Conservation (phyloP, 345 rosid species). For the Brassica rapa region DNA sequence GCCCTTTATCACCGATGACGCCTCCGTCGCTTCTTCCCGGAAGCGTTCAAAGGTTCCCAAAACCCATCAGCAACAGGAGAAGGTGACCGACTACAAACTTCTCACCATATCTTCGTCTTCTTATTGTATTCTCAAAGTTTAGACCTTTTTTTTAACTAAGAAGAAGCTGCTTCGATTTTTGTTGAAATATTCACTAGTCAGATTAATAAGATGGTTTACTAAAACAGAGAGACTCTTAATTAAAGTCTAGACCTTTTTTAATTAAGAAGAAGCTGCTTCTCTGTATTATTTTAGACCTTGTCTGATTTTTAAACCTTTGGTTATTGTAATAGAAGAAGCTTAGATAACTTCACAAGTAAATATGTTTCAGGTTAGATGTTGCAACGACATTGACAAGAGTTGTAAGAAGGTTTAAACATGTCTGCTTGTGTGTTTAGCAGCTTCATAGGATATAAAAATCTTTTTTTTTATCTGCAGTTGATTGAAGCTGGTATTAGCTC, state of each 20-base stretch:
- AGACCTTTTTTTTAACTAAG: background rate
- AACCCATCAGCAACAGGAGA: slow-evolving; percentile 61
- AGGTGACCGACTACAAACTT: slow-evolving; percentile 35
- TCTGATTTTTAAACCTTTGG: background rate
- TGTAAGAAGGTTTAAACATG: background rate
- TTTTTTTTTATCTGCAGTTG: slow-evolving; percentile 41
- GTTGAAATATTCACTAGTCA: too few species aligned
- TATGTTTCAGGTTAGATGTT: background rate
- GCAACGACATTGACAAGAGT: background rate
- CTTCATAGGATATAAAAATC: background rate
- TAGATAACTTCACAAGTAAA: too few species aligned
- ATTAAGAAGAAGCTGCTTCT: too few species aligned
- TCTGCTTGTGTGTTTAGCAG: background rate
- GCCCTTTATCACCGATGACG: slow-evolving; percentile 59
- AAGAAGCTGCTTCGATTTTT: background rate
- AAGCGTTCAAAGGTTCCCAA: slow-evolving; percentile 66
- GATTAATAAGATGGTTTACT: too few species aligned
- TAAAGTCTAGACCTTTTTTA: too few species aligned
- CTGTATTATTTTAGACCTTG: too few species aligned
- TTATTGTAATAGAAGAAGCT: background rate
- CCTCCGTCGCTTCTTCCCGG: slow-evolving; percentile 54
- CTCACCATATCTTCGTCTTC: background rate
- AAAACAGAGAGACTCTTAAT: too few species aligned
- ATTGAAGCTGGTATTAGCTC: slow-evolving; percentile 73
- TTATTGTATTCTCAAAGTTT: background rate